Conservation (phyloP, 306 rosid genomes). For the Glycine tomentella region DNA sequence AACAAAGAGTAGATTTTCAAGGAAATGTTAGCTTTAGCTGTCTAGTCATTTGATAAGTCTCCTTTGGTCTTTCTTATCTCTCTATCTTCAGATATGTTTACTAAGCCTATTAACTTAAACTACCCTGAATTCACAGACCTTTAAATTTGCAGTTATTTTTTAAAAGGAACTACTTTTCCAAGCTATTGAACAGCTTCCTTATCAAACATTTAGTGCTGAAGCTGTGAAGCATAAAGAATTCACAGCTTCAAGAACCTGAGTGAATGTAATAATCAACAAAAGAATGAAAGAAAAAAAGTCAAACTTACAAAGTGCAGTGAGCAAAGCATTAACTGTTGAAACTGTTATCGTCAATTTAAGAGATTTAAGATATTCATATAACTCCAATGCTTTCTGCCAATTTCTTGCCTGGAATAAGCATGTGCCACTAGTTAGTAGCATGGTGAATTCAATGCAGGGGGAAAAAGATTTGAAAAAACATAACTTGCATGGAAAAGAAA, state of each 20-base stretch:
- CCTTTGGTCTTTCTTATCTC: slow-evolving; percentile 24
- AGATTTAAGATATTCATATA: slow-evolving; percentile 80
- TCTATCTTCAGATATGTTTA: slow-evolving; percentile 23
- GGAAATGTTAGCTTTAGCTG: slow-evolving; percentile 22
- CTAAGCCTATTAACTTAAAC: slow-evolving; percentile 34
- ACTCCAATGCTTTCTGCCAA: slow-evolving; percentile 88
- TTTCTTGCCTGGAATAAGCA: slow-evolving; percentile 77
- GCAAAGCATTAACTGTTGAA: slow-evolving; percentile 91
- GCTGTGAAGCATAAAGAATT: neutral
- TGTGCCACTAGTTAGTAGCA: slow-evolving; percentile 42
- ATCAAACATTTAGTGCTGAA: slow-evolving; percentile 34
- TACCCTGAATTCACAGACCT: slow-evolving; percentile 6
- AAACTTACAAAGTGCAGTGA: slow-evolving; percentile 91
- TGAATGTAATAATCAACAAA: slow-evolving; percentile 20
- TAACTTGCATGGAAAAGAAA: slow-evolving; percentile 24
- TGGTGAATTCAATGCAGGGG: slow-evolving; percentile 40
- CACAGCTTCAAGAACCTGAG: slow-evolving; percentile 22
- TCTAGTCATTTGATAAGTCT: neutral
- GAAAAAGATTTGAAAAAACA: slow-evolving; percentile 24
- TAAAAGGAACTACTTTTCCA: slow-evolving; percentile 12
- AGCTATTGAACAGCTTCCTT: slow-evolving; percentile 23
- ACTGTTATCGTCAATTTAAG: slow-evolving; percentile 65
- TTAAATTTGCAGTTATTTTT: slow-evolving; percentile 32
- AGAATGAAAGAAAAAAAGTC: slow-evolving; percentile 24
- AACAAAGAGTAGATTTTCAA: slow-evolving; percentile 21